Evolutionary conservation across 257 asterid genomes (phyloP).

Genomic region (Solanum pinnatisectum): DNA sequence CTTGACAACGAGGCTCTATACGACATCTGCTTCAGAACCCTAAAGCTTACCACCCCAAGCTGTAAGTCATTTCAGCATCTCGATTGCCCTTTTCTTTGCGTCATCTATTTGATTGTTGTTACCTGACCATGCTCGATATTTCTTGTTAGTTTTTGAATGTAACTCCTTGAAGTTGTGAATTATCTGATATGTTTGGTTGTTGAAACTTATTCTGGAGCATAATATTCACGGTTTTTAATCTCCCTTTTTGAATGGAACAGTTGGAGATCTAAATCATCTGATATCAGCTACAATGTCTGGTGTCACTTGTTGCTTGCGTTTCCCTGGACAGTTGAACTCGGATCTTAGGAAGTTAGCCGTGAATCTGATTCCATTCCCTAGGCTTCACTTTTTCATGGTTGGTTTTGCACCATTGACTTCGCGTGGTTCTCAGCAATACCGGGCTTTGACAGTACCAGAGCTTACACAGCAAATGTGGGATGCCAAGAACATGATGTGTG

Average conservation of each 20-base stretch:
- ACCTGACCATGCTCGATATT: background rate
- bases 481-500: slow-evolving; percentile 3
- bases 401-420: slow-evolving; percentile 1
- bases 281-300: slow-evolving; percentile 3
- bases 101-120: background rate
- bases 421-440: slow-evolving; percentile 4
- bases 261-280: background rate
- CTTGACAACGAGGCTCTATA: background rate
- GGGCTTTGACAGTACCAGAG: background rate
- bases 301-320: background rate
- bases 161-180: background rate
- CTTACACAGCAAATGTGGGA: background rate
- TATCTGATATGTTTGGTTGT: background rate
- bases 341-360: background rate
- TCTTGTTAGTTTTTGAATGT: background rate
- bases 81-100: background rate
- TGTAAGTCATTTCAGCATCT: background rate
- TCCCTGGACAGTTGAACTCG: slow-evolving; percentile 2
- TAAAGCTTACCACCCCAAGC: slow-evolving; percentile 3
- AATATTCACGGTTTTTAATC: background rate
- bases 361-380: background rate
- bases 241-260: background rate
- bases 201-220: background rate
- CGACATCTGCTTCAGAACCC: background rate
- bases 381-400: slow-evolving; percentile 1